These are phyloP conservation scores for Coelastrella sp. DNA, from an alignment of 139 green algal species.

Conservation along the genomic window DNA sequence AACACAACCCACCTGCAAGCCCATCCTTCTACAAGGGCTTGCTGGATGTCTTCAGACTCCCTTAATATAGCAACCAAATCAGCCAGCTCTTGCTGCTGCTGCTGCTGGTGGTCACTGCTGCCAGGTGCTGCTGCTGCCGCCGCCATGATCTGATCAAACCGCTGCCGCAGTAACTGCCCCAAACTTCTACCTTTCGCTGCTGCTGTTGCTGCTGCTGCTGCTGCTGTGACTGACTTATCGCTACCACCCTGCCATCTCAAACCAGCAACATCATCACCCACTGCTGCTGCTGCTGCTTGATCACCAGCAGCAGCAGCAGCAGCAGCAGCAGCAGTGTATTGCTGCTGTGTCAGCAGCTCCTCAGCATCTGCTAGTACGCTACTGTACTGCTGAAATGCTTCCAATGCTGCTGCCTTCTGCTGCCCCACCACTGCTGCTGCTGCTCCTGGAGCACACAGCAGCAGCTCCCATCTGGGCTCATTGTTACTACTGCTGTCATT, in stretches of 20 bases:
- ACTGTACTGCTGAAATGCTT: slow-evolving; percentile 41
- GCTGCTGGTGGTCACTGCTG: neutral
- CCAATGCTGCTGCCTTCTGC: neutral
- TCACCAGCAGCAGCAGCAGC: slow-evolving; percentile 10
- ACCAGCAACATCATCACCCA: neutral
- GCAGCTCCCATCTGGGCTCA: slow-evolving; percentile 10
- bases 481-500: neutral
- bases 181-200: neutral
- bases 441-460: neutral
- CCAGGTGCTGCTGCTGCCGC: slow-evolving; percentile 2
- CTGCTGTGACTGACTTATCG: neutral
- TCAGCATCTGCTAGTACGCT: neutral
- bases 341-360: neutral
- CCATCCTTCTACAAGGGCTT: slow-evolving; percentile 19
- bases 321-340: neutral
- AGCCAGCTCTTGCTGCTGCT: slow-evolving; percentile 20
- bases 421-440: neutral
- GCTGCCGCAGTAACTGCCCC: neutral
- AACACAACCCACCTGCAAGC: slow-evolving; percentile 29
- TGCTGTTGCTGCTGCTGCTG: neutral
- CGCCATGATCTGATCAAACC: slow-evolving; percentile 17
- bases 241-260: neutral
- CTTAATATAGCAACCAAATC: neutral
- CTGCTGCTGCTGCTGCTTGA: neutral
- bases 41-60: neutral